Conservation (phyloP, 164 flowering plant genomes). For the Liquidambar formosana region DNA sequence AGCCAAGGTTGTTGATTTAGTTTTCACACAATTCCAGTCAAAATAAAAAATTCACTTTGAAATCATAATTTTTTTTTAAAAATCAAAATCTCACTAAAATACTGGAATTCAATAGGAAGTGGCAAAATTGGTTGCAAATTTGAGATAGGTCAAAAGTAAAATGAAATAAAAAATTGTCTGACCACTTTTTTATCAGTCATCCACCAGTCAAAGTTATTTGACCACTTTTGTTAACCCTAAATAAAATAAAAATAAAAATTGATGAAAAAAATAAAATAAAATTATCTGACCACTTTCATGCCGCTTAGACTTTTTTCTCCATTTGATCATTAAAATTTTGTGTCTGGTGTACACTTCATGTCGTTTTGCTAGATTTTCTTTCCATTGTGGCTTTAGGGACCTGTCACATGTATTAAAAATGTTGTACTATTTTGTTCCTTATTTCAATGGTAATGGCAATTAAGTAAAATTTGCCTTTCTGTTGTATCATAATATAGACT, state of each 20-base stretch:
- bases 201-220: too few species aligned
- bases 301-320: background rate
- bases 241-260: too few species aligned
- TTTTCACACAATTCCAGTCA: too few species aligned
- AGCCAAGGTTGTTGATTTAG: background rate
- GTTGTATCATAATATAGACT: background rate
- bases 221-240: too few species aligned
- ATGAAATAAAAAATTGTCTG: background rate
- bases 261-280: background rate
- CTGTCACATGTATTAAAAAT: background rate
- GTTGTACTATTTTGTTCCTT: background rate
- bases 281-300: background rate
- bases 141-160: background rate
- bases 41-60: too few species aligned
- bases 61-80: background rate
- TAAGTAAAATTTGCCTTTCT: background rate
- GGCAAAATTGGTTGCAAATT: background rate
- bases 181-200: too few species aligned
- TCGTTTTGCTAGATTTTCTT: constrained; percentile 2
- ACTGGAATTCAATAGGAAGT: background rate
- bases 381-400: background rate
- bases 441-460: background rate
- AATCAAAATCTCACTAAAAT: background rate
- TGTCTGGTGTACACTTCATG: background rate
- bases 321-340: background rate